Evolutionary conservation across 352 stramenopile species (phyloP).

Genomic region (Globisporangium sylvaticum): DNA sequence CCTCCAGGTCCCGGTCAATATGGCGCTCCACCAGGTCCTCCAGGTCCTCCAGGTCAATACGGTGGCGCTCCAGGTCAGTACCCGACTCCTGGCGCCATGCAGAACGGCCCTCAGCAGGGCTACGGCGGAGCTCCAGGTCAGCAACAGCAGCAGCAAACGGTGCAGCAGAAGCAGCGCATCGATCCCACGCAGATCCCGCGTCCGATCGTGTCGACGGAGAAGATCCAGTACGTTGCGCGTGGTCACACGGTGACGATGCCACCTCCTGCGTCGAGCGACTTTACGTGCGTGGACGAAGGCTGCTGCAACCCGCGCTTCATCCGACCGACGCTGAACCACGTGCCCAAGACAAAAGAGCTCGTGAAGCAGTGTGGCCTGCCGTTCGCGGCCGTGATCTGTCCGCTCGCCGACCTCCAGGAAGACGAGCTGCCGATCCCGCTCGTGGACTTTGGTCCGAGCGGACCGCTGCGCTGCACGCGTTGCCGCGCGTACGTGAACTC

Average conservation of each 20-base stretch:
- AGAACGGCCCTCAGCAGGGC: conserved; percentile 9
- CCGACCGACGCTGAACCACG: conserved; percentile 82
- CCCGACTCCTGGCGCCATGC: conserved; percentile 11
- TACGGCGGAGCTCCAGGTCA: conserved; percentile 14
- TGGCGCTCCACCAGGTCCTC: neutral
- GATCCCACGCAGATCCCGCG: conserved; percentile 87
- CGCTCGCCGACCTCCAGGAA: conserved; percentile 74
- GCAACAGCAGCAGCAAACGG: conserved; percentile 22
- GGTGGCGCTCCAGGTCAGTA: conserved; percentile 14
- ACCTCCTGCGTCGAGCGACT: conserved; percentile 69
- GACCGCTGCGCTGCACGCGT: conserved; percentile 78
- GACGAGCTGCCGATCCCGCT: conserved; percentile 81
- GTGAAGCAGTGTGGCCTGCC: conserved; percentile 75
- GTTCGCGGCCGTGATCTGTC: conserved; percentile 78
- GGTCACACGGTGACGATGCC: conserved; percentile 84
- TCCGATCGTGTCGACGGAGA: conserved; percentile 60
- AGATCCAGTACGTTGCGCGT: conserved; percentile 70
- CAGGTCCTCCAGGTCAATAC: conserved; percentile 15
- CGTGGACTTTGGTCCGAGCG: conserved; percentile 81
- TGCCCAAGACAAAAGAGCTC: conserved; percentile 70
- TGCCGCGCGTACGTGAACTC: conserved; percentile 87
- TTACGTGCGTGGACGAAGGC: conserved; percentile 80
- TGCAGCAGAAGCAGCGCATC: conserved; percentile 73
- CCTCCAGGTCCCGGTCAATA: neutral
- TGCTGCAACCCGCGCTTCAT: conserved; percentile 89